A percentile compares a stretch with the other conserved stretches of the same genome.
These are phyloP conservation scores for Bisporella sp. DNA, from an alignment of 2,329 filamentous ascomycete species.

Conservation along the genomic window DNA sequence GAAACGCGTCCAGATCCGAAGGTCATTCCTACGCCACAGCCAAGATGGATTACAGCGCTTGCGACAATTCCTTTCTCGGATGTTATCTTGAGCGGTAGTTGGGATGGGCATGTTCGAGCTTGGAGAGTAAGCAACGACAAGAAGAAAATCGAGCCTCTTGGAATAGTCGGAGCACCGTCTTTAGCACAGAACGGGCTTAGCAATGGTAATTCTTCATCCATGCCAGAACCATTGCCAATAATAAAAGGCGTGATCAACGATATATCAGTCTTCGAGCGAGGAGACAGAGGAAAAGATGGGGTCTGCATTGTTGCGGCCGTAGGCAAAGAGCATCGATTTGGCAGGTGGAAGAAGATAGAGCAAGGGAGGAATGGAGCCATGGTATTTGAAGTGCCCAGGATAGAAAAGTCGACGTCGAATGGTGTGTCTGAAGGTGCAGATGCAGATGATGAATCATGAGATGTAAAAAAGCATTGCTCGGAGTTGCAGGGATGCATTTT, in stretches of 20 bases:
- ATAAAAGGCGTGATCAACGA: conserved; percentile 74
- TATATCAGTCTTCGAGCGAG: conserved; percentile 79
- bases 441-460: conserved; percentile 7
- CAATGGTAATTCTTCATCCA: conserved; percentile 12
- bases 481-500: neutral
- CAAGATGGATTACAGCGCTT: conserved; percentile 87
- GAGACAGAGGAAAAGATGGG: conserved; percentile 67
- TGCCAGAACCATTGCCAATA: conserved; percentile 2
- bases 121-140: conserved; percentile 86
- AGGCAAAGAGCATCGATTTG: conserved; percentile 79
- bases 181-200: conserved; percentile 2
- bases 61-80: conserved; percentile 84
- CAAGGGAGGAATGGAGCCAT: conserved; percentile 76
- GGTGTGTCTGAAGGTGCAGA: conserved; percentile 6
- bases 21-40: conserved; percentile 57
- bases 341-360: conserved; percentile 60
- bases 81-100: conserved; percentile 83
- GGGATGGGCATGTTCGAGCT: conserved; percentile 81
- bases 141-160: conserved; percentile 65
- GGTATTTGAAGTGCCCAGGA: conserved; percentile 71
- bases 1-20: conserved; percentile 55
- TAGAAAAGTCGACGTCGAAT: conserved; percentile 13
- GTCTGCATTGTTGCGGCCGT: conserved; percentile 81
- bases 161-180: conserved; percentile 27
- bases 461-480: conserved; percentile 4